Percentiles rank a stretch among this genome's conserved stretches.
These are phyloP conservation scores for Pyrenopolyporus hunteri DNA, from an alignment of 495 filamentous ascomycete species.

Conservation along the genomic window DNA sequence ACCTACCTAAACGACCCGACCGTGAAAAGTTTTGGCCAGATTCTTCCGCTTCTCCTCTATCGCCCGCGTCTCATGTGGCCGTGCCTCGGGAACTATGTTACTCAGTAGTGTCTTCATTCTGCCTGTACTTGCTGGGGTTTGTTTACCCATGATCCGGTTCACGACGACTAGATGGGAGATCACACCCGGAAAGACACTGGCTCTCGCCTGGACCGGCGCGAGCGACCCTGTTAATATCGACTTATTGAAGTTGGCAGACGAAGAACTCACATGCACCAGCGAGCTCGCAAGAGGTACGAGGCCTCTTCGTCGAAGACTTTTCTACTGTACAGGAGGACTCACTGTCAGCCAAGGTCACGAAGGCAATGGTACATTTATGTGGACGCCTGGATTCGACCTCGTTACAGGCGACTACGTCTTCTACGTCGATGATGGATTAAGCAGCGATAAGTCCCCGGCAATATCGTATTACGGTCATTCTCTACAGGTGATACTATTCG, in stretches of 20 bases:
- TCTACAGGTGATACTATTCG: conserved; percentile 6
- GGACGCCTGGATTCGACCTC: conserved; percentile 5
- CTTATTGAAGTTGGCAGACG: background rate
- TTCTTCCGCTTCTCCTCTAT: background rate
- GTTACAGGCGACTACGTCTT: conserved; percentile 11
- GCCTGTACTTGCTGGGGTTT: background rate
- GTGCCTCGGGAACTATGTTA: background rate
- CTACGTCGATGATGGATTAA: background rate
- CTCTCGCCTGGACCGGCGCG: conserved; percentile 13
- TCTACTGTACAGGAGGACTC: background rate
- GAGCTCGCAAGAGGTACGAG: conserved; percentile 8
- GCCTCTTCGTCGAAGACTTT: background rate
- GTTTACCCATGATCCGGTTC: conserved; percentile 10
- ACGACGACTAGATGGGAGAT: conserved; percentile 17
- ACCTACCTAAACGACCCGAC: background rate
- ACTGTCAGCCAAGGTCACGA: background rate
- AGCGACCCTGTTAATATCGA: conserved; percentile 8
- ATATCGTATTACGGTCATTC: background rate
- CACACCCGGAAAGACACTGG: background rate
- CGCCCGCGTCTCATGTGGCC: background rate
- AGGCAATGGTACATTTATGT: conserved; percentile 9
- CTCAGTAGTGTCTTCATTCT: background rate
- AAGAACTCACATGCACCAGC: background rate
- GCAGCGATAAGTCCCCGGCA: conserved; percentile 10
- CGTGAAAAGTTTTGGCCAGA: background rate